These are phyloP conservation scores for Trichoderma afroharzianum DNA, from an alignment of 2,329 filamentous ascomycete genomes.

Conservation along the genomic window DNA sequence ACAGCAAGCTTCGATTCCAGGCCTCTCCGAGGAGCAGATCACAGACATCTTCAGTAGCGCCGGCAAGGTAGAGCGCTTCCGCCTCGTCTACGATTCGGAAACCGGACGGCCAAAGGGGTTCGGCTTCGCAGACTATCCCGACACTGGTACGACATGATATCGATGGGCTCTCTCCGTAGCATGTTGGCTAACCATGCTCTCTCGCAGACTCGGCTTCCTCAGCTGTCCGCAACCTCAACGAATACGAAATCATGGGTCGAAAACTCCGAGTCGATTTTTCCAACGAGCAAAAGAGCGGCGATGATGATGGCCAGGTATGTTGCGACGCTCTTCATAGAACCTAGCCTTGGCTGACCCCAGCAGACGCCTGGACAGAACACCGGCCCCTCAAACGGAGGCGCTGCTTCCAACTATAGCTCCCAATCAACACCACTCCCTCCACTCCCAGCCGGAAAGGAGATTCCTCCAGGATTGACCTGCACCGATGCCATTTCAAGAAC, in stretches of 20 bases:
- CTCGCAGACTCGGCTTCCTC: conserved; percentile 72
- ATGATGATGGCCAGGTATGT: conserved; percentile 41
- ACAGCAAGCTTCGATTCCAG: conserved; percentile 44
- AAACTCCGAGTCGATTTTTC: conserved; percentile 95
- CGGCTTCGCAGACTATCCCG: conserved; percentile 93
- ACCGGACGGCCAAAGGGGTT: conserved; percentile 94
- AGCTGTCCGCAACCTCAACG: conserved; percentile 91
- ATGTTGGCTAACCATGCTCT: conserved; percentile 19
- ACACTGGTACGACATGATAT: conserved; percentile 60
- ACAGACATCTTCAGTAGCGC: conserved; percentile 88
- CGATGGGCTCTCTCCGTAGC: background rate
- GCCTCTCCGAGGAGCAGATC: conserved; percentile 93
- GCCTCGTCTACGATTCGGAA: conserved; percentile 91
- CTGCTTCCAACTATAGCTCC: conserved; percentile 31
- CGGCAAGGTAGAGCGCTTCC: conserved; percentile 86
- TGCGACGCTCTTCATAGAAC: background rate
- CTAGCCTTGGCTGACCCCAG: conserved; percentile 2
- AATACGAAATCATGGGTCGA: conserved; percentile 90
- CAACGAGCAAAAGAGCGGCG: conserved; percentile 78
- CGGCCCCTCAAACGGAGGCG: conserved; percentile 33
- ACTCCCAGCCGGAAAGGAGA: conserved; percentile 78
- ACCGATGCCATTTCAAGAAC: conserved; percentile 91
- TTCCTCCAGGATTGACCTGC: conserved; percentile 77
- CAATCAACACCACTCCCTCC: conserved; percentile 62
- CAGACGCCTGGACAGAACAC: conserved; percentile 25